Conservation (phyloP, 129 eudicot species). For the Kitagawia praeruptora region DNA sequence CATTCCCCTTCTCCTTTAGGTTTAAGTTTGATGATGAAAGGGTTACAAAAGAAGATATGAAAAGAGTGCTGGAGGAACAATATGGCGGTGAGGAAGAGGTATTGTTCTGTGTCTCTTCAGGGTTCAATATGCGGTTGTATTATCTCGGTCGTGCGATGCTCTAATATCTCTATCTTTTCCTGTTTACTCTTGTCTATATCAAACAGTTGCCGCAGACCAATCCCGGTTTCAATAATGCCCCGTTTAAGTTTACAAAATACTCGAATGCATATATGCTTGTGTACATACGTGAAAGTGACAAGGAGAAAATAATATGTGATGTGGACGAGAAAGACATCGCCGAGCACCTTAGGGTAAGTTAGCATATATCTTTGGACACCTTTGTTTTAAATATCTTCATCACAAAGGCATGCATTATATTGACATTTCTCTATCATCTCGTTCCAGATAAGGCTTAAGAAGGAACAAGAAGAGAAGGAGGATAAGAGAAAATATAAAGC, state of each 20-base stretch:
- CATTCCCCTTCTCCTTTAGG: slow-evolving; percentile 33
- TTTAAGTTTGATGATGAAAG: slow-evolving; percentile 95
- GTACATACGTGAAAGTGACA: slow-evolving; percentile 85
- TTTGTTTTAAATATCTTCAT: not conserved
- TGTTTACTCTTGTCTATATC: not conserved
- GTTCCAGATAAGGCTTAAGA: slow-evolving; percentile 74
- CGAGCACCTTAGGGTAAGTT: slow-evolving; percentile 80
- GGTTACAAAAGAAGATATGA: slow-evolving; percentile 87
- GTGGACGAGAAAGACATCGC: slow-evolving; percentile 96
- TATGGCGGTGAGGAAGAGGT: slow-evolving; percentile 99
- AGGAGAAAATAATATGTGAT: slow-evolving; percentile 83
- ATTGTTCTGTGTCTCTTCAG: slow-evolving; percentile 4
- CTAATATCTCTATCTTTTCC: not conserved
- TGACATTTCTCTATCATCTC: not conserved
- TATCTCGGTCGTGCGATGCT: not conserved
- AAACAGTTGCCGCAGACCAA: slow-evolving; percentile 90
- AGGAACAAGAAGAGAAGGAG: slow-evolving; percentile 92
- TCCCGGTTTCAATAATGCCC: slow-evolving; percentile 82
- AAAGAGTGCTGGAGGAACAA: slow-evolving; percentile 86
- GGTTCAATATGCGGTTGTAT: not conserved
- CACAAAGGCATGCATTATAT: not conserved
- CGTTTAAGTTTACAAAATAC: slow-evolving; percentile 84
- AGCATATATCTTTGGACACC: not conserved
- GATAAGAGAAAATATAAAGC: slow-evolving; percentile 86
- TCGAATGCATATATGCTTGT: slow-evolving; percentile 99